phyloP scores from a whole-genome alignment of 257 asterid species.

The Salvia rosmarinus region DNA sequence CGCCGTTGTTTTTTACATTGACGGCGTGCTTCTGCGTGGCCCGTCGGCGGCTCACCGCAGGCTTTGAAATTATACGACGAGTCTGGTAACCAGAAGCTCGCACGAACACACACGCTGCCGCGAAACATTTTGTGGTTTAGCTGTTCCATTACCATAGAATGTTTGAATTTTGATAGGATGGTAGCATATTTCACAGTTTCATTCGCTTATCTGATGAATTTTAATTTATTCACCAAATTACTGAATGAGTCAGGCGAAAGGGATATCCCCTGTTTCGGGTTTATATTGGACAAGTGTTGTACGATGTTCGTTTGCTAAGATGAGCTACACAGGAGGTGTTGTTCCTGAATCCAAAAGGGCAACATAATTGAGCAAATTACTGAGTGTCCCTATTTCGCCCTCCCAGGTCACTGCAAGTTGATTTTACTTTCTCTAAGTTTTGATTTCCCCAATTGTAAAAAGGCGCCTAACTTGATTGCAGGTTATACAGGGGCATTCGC shows the following conservation, averaged over 20 bases:
- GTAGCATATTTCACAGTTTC: not conserved
- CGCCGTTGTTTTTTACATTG: conserved; percentile 94
- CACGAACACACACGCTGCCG: not conserved
- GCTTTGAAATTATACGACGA: conserved; percentile 72
- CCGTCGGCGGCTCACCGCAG: conserved; percentile 81
- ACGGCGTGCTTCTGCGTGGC: conserved; percentile 89
- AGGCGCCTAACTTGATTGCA: conserved; percentile 43
- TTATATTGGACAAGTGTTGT: conserved; percentile 28
- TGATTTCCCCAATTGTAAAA: not conserved
- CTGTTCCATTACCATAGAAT: conserved; percentile 2
- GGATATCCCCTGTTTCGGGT: conserved; percentile 23
- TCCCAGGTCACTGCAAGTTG: conserved; percentile 59
- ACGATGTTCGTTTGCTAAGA: conserved; percentile 19
- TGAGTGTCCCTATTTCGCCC: conserved; percentile 61
- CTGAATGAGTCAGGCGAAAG: not conserved
- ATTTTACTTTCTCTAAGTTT: not conserved
- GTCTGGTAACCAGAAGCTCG: conserved; percentile 44
- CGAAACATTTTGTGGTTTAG: not conserved
- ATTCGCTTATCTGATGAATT: conserved; percentile 2
- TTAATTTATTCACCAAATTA: conserved; percentile 2
- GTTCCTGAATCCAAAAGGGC: conserved; percentile 89
- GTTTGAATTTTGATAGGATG: not conserved
- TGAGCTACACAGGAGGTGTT: conserved; percentile 72
- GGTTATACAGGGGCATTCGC: conserved; percentile 96
- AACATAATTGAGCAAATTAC: conserved; percentile 59